phyloP scores from a whole-genome alignment of 1,284 basidiomycete species.

The Puccinia coronata region DNA sequence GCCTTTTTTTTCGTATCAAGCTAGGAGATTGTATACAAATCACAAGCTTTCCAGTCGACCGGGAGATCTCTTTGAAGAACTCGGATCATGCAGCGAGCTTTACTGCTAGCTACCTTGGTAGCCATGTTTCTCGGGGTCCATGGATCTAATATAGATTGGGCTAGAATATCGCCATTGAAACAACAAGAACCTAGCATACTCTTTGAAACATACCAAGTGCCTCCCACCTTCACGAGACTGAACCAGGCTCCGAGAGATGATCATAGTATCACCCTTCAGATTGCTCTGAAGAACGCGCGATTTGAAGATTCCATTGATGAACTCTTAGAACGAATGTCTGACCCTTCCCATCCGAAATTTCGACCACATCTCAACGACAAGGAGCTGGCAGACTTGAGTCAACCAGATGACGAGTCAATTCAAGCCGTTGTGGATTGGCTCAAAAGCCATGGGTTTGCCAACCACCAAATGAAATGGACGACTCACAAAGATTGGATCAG shows the following conservation, averaged over 20 bases:
- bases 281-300: constrained; percentile 24
- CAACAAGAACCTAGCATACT: constrained; percentile 15
- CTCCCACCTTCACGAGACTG: constrained; percentile 21
- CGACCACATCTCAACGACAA: constrained; percentile 28
- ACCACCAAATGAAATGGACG: constrained; percentile 16
- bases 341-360: constrained; percentile 27
- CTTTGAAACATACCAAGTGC: constrained; percentile 36
- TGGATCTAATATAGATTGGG: neutral
- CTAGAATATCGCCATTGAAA: neutral
- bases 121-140: neutral
- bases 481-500: constrained; percentile 43
- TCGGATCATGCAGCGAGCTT: neutral
- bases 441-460: constrained; percentile 10
- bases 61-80: neutral
- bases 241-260: neutral
- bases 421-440: constrained; percentile 33
- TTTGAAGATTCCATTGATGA: constrained; percentile 38
- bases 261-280: constrained; percentile 41
- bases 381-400: constrained; percentile 16
- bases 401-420: constrained; percentile 35
- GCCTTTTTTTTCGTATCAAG: neutral
- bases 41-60: neutral
- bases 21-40: neutral
- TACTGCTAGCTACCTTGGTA: neutral
- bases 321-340: constrained; percentile 37